A percentile compares a stretch with the other conserved stretches of the same genome.
Evolutionary conservation across 2,329 filamentous ascomycete species (phyloP).

Genomic region (Fusarium ramigenum): DNA sequence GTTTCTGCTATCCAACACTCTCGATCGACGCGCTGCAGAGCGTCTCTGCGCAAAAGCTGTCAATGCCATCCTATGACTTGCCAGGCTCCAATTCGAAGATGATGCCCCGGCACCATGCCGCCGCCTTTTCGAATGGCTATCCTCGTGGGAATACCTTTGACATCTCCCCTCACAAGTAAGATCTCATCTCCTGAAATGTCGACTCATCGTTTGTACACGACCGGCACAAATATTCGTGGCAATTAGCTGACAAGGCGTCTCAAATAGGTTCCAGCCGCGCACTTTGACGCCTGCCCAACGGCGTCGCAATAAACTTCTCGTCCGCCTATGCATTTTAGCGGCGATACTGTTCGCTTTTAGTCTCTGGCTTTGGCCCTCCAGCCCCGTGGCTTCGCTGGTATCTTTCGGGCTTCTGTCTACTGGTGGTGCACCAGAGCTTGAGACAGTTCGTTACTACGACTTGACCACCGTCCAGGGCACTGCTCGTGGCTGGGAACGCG

Average conservation of each 20-base stretch:
- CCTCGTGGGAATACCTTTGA: constrained; percentile 81
- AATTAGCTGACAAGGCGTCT: constrained; percentile 18
- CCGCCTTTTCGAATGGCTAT: constrained; percentile 85
- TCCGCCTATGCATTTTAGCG: constrained; percentile 70
- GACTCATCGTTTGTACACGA: neutral
- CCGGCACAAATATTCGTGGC: neutral
- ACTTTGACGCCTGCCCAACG: constrained; percentile 75
- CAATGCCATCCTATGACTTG: constrained; percentile 47
- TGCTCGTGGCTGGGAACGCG: constrained; percentile 92
- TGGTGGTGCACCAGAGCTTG: constrained; percentile 78
- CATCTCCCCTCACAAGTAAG: constrained; percentile 88
- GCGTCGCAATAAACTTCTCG: constrained; percentile 76
- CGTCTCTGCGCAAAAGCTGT: constrained; percentile 31
- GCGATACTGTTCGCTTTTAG: constrained; percentile 72
- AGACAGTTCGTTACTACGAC: constrained; percentile 98
- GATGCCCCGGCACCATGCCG: constrained; percentile 84
- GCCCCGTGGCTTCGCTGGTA: constrained; percentile 66
- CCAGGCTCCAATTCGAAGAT: constrained; percentile 61
- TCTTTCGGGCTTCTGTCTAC: constrained; percentile 77
- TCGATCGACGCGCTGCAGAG: constrained; percentile 30
- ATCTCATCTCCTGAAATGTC: neutral
- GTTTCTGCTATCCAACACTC: neutral
- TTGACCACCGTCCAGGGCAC: constrained; percentile 91
- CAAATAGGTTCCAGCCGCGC: constrained; percentile 77
- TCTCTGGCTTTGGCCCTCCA: constrained; percentile 79